phyloP scores from a whole-genome alignment of 768 basidiomycete genomes.

The Collybiopsis luxurians region DNA sequence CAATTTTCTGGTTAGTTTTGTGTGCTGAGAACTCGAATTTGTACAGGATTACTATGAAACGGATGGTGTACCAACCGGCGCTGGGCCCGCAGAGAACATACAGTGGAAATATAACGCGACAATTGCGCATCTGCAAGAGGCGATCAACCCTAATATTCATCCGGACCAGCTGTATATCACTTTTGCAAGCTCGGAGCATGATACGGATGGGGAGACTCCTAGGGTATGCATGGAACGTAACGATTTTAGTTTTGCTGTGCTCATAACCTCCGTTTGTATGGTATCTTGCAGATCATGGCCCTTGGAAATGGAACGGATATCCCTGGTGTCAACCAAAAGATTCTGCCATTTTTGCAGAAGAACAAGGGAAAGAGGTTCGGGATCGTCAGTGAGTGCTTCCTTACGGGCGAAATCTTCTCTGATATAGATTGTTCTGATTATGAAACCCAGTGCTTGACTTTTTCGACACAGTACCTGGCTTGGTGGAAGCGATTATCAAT shows the following conservation, averaged over 20 bases:
- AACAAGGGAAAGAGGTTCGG: conserved; percentile 44
- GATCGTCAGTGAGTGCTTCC: conserved; percentile 37
- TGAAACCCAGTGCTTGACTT: conserved; percentile 42
- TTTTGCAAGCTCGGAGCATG: conserved; percentile 44
- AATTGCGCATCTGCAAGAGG: conserved; percentile 39
- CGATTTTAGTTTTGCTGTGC: neutral
- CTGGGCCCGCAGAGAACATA: conserved; percentile 36
- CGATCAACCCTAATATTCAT: conserved; percentile 28
- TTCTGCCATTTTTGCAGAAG: conserved; percentile 40
- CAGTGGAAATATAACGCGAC: conserved; percentile 41
- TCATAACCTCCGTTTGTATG: neutral
- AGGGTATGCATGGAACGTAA: conserved; percentile 27
- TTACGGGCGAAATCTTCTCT: neutral
- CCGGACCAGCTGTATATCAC: conserved; percentile 45
- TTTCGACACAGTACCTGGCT: conserved; percentile 42
- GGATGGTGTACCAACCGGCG: conserved; percentile 27
- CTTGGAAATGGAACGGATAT: conserved; percentile 34
- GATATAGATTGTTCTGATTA: neutral
- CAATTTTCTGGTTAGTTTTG: neutral
- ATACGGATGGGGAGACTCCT: conserved; percentile 33
- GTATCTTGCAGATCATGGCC: conserved; percentile 36
- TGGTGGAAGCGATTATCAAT: conserved; percentile 42
- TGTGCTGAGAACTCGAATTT: neutral
- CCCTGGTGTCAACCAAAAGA: conserved; percentile 40
- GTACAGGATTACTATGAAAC: conserved; percentile 38